Conservation (phyloP, 768 basidiomycete genomes). For the Termitomyces sp. region DNA sequence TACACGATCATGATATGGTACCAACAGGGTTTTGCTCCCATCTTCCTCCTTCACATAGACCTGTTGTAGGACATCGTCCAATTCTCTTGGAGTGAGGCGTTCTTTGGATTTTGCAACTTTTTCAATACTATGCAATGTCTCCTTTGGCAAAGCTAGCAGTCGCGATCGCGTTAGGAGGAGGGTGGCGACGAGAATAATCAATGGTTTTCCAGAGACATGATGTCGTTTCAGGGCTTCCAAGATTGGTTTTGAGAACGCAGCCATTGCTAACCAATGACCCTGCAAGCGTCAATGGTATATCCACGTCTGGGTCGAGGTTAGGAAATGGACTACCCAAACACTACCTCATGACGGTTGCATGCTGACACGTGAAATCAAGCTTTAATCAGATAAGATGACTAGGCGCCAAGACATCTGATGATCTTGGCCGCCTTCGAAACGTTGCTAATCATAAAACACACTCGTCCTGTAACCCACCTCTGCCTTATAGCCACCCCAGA, state of each 20-base stretch:
- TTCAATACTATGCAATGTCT: conserved; percentile 22
- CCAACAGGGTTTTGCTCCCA: conserved; percentile 58
- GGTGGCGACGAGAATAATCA: conserved; percentile 37
- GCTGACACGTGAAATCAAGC: neutral
- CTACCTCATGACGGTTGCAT: neutral
- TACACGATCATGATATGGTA: conserved; percentile 58
- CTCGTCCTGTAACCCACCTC: too few relatives aligned
- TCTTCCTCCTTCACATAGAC: conserved; percentile 56
- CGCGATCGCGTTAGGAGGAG: conserved; percentile 45
- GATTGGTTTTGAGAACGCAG: conserved; percentile 14
- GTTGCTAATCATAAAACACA: too few relatives aligned
- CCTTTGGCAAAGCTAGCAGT: conserved; percentile 28
- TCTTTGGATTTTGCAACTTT: conserved; percentile 17
- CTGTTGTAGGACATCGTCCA: conserved; percentile 47
- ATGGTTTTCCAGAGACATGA: conserved; percentile 16
- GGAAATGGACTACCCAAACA: neutral
- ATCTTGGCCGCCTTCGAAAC: neutral
- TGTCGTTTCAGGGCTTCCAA: conserved; percentile 6
- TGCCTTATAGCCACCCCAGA: too few relatives aligned
- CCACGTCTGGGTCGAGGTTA: neutral
- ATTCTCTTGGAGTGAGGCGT: conserved; percentile 32
- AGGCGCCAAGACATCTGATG: neutral
- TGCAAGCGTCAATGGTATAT: neutral
- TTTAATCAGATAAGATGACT: conserved; percentile 1
- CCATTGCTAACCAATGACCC: conserved; percentile 4